Base-by-base conservation (phyloP, 1,139 yeast species). In the Geotrichum candidum region DNA sequence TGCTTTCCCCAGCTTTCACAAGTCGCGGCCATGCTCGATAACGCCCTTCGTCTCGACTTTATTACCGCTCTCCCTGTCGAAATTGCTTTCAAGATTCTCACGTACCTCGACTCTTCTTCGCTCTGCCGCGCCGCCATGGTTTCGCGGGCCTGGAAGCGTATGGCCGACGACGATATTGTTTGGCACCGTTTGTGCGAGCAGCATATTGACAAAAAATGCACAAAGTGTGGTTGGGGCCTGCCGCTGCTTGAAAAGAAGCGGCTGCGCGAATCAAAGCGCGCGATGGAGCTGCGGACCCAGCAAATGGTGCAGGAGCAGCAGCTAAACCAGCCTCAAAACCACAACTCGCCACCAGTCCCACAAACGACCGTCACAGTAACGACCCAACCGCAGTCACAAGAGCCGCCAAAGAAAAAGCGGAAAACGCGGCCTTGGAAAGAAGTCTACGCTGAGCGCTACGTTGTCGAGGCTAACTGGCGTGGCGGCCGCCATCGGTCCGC, bases 161-260 rank as follows among this genome's bases (percentile, higher is more conserved):
- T 94, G 62, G 98, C 99, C 1, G 97, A 94, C 74, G 97, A 92
- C 73, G 98, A 94, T 71, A 77, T 96, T 60, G 98, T 94, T 6
- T 94, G 99, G 99, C 96, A 94, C 73, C 91, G 94, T 68, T 88
- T 94, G 94, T 94, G 99, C 74, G 97, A 91, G 73, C 99, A 94
- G 74, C 99, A 94, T 73, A 94, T 94, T 63, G 99, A 94, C 75
- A 81, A 96, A 64, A 94, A 94, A 74, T 94, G 99, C 76, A 96
- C 97, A 54, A 90, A 90, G 72, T 94, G 99, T 78, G 99, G 99
- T 11, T 94, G 99, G 99, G 99, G 99, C 5, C 79, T 94, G 68
- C 99, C 99, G 1, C 77, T 94, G 64, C 83, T 94, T 84, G 80
- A 78, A 65, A 72, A 76, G 63, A 70, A 74, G 63, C 70, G 77